phyloP scores from a whole-genome alignment of 2,329 filamentous ascomycete species.

The Ustulina deusta region DNA sequence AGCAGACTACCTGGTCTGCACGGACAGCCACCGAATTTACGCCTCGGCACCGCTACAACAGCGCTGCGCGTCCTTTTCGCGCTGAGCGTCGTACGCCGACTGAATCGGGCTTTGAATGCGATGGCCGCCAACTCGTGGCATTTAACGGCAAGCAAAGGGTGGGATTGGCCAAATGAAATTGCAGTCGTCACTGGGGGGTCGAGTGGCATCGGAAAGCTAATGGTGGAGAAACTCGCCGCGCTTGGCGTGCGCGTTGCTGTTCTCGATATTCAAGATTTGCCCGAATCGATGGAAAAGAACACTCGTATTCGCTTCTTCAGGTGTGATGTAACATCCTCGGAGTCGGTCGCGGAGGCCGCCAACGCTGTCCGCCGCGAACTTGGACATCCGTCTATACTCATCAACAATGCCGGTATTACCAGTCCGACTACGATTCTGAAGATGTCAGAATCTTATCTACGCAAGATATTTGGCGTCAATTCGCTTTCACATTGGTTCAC shows the following conservation, averaged over 20 bases:
- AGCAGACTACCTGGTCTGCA: conserved; percentile 14
- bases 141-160: conserved; percentile 31
- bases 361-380: conserved; percentile 34
- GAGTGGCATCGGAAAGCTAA: conserved; percentile 36
- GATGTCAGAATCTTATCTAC: conserved; percentile 31
- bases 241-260: conserved; percentile 36
- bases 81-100: conserved; percentile 19
- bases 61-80: conserved; percentile 32
- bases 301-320: conserved; percentile 33
- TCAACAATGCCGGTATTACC: conserved; percentile 40
- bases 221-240: conserved; percentile 35
- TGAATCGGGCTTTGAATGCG: conserved; percentile 31
- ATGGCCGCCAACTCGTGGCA: conserved; percentile 37
- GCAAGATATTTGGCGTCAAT: conserved; percentile 38
- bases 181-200: conserved; percentile 39
- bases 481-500: conserved; percentile 40
- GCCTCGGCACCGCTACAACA: conserved; percentile 15
- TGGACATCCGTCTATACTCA: conserved; percentile 39
- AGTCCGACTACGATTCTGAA: conserved; percentile 29
- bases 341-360: conserved; percentile 32
- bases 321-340: conserved; percentile 37
- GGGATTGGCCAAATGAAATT: conserved; percentile 41
- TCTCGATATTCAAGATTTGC: conserved; percentile 36
- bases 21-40: conserved; percentile 5
- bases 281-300: conserved; percentile 31